Conservation (phyloP, 495 filamentous ascomycete species). For the Daldinia childiae region DNA sequence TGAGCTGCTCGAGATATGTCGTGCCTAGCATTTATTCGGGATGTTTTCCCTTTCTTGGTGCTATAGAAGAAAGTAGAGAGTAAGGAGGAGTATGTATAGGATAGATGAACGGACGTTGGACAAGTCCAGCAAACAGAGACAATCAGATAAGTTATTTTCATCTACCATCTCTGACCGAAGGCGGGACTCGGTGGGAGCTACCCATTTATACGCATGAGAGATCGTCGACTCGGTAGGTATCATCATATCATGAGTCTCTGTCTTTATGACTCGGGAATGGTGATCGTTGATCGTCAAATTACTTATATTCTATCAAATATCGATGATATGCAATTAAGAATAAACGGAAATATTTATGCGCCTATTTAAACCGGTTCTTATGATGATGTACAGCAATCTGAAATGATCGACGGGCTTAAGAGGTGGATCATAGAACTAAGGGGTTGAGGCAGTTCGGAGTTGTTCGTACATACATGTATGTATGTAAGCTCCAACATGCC, state of each 20-base stretch:
- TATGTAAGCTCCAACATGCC: background rate
- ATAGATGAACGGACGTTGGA: background rate
- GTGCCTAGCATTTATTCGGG: background rate
- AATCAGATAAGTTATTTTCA: background rate
- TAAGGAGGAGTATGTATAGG: background rate
- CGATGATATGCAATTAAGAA: background rate
- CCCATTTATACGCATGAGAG: background rate
- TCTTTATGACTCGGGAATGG: background rate
- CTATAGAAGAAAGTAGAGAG: too few species aligned
- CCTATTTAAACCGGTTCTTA: background rate
- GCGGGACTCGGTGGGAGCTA: conserved; percentile 9
- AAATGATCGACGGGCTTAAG: conserved; percentile 30
- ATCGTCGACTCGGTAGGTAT: background rate
- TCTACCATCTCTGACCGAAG: background rate
- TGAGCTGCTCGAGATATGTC: background rate
- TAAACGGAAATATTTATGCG: conserved; percentile 10
- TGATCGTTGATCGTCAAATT: background rate
- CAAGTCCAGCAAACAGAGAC: background rate
- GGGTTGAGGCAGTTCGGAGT: conserved; percentile 18
- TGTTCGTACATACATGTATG: background rate
- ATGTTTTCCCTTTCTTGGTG: background rate
- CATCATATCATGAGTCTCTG: background rate
- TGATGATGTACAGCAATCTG: background rate
- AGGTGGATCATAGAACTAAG: conserved; percentile 20
- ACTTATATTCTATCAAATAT: background rate